Evolutionary conservation across 805 yeast species (phyloP), one percentile per base, ranked within the genome.

Genomic region (Pichia ethanolica): DNA sequence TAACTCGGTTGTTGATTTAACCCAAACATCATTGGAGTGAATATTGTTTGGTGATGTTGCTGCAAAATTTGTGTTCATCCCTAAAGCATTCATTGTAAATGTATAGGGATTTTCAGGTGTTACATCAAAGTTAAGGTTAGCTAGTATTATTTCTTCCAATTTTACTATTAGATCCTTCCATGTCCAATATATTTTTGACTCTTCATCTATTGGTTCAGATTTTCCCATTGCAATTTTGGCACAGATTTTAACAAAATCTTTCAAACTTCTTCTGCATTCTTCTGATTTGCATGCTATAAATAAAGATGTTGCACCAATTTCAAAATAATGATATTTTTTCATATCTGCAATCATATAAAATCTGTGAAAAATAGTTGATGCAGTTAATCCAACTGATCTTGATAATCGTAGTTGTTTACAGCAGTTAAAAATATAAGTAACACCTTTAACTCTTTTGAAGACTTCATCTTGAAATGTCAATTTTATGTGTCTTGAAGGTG

Each of bases 231-330:
- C 80, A 5, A 71, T 68, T 43, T 68, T 67, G 5, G 79, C 75
- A 55, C 79, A 73, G 5, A 71, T 68, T n/a, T 70, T 66, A 25
- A 76, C 78, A 5, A 79, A 69, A 47, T 78, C 81, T 39, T 71
- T 60, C 32, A 78, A 59, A 37, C 71, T 61, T 32, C 83, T 66
- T 35, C 73, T 68, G 33, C 78, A 69, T 49, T 78, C 83, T 47
- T 78, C 81, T 7, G 77, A 70, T 52, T 78, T 78, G 47, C 78
- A 69, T 5, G 81, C 81, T 28, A 78, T 61, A 54, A 78, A 78
- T 14, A 79, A 54, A 33, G 75, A 62, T 3, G 80, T 71, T 1
- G 78, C 79, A 0, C 73, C 81, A 7, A 73, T 65, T 50, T 79
- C 79, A 53, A 72, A 79, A 46, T 72, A 71, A 51, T 77, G 82